Evolutionary conservation across 352 stramenopile species (phyloP), one percentile per base, ranked within the genome.

Genomic region (Phytophthora pistaciae): DNA sequence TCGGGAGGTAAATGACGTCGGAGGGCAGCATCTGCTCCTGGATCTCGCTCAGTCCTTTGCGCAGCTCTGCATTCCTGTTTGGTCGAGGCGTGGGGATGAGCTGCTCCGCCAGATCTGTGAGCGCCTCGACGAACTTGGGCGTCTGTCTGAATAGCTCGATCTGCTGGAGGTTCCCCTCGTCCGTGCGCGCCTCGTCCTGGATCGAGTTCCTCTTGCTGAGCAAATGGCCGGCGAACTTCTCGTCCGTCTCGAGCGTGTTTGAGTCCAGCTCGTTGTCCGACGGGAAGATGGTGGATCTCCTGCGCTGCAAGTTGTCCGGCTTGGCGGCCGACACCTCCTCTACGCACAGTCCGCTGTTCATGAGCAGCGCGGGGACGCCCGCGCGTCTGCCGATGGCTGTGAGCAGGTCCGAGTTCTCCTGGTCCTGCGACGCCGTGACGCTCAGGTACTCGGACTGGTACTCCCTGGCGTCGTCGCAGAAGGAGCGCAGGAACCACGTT

Each of bases 401-500:
- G 2, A 96, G 63, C 36, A 96, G 40, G 48, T 91, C 79, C 3
- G 78, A 78, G 52, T 91, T 88, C 56, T 93, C 87, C 52, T 91
- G 76, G 40, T 90, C 81, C 1, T 73, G 74, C 3, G 83, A 80
- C 8, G 81, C 74, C 20, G 73, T 88, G 10, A 91, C 85, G 60
- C 87, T 94, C 25, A 96, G 75, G 58, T 90, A 93, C 65, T 96
- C 90, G 6, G 81, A 91, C 49, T 90, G 67, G 72, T 95, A 93
- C 23, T 79, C 77, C 23, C 64, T 79, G 3, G 80, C 87, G 63
- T 87, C 76, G 52, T 87, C 71, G 56, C 88, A 94, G 63, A 94
- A 97, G n/a, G 90, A 93, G n/a, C 88, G 78, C 40, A 97, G 70
- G 44, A 97, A 96, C 91, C 91, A 97, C 55, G 87, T 81, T 10